A percentile compares a stretch with the other conserved stretches of the same genome.
These are phyloP conservation scores for Neurospora sublineolata DNA, from an alignment of 495 filamentous ascomycete genomes.

Conservation along the genomic window DNA sequence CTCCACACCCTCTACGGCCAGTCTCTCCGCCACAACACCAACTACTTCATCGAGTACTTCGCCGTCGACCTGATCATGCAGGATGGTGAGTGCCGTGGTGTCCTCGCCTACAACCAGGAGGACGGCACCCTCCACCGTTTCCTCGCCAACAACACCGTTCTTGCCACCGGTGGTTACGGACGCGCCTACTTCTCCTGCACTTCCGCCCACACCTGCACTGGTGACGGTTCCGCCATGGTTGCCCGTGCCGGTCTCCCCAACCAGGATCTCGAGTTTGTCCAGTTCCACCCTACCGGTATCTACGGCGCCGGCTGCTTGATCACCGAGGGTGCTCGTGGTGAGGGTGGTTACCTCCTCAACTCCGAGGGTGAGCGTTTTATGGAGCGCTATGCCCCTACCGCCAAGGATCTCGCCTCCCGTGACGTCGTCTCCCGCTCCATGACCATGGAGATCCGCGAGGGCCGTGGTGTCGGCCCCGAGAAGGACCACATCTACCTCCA, in stretches of 20 bases:
- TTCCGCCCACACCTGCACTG: slow-evolving; percentile 93
- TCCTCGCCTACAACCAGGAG: slow-evolving; percentile 95
- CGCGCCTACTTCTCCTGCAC: slow-evolving; percentile 97
- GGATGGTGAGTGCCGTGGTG: slow-evolving; percentile 88
- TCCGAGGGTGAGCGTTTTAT: slow-evolving; percentile 97
- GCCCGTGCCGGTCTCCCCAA: slow-evolving; percentile 93
- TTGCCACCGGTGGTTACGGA: slow-evolving; percentile 93
- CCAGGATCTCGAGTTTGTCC: slow-evolving; percentile 98
- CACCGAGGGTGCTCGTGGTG: slow-evolving; percentile 94
- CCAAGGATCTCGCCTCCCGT: slow-evolving; percentile 88
- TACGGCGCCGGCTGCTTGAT: slow-evolving; percentile 98
- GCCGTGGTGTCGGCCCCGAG: slow-evolving; percentile 87
- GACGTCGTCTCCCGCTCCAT: slow-evolving; percentile 94
- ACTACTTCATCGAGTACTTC: slow-evolving; percentile 99
- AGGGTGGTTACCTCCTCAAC: slow-evolving; percentile 96
- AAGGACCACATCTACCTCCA: slow-evolving; percentile 98
- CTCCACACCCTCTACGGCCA: slow-evolving; percentile 97
- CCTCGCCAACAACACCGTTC: slow-evolving; percentile 87
- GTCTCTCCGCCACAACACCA: slow-evolving; percentile 91
- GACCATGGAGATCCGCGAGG: slow-evolving; percentile 94
- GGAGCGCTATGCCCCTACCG: slow-evolving; percentile 94
- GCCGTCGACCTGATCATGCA: slow-evolving; percentile 94
- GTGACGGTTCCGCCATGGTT: slow-evolving; percentile 98
- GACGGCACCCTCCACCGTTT: slow-evolving; percentile 95
- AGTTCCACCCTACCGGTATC: slow-evolving; percentile 99